Base-by-base conservation (phyloP, 768 basidiomycete species). In the Cystobasidiopsis lactophilus region DNA sequence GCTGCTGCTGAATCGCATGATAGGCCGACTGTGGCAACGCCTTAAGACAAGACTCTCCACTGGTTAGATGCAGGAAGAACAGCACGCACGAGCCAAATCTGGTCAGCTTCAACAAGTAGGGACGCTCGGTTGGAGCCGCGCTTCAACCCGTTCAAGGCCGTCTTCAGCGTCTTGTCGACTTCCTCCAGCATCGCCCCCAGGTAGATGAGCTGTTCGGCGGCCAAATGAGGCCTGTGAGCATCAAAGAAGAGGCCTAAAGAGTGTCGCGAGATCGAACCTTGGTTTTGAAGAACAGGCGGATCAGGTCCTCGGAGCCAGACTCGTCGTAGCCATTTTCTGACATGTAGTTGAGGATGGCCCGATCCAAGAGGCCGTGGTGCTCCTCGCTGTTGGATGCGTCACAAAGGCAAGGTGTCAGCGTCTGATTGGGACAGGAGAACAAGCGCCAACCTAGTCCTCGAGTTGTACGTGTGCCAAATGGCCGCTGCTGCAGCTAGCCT, bases 221-320 rank as follows among this genome's bases (percentile, higher is more conserved):
- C n/a, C n/a, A n/a, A n/a, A n/a, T n/a, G n/a, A n/a, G 16, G 9
- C 33, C 16, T 35, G 16, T 35, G 9, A 35, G 33, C 33, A 16
- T 35, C 9, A 35, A 35, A 16, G 9, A 16, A 7, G 31, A n/a
- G n/a, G 4, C 16, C 3, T n/a, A n/a, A n/a, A n/a, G n/a, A n/a
- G 18, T 0, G 3, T 52, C 43, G 35, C 10, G 14, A 24, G 18
- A 31, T 51, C 64, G 40, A 27, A 70, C 68, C 56, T 69, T 73
- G 26, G 73, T 69, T 40, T 81, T 74, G 74, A 95, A 89, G 70
- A 93, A 93, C 2, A 77, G 72, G 35, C 89, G 74, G 57, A 86
- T 74, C 19, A 78, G 67, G 61, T 93, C 88, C 62, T 86, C 77
- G 57, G 78, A 73, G 52, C 74, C 62, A 9, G 67, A 71, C 60